These are phyloP conservation scores for Fragilaria radians DNA, from an alignment of 108 stramenopile species.

Conservation along the genomic window DNA sequence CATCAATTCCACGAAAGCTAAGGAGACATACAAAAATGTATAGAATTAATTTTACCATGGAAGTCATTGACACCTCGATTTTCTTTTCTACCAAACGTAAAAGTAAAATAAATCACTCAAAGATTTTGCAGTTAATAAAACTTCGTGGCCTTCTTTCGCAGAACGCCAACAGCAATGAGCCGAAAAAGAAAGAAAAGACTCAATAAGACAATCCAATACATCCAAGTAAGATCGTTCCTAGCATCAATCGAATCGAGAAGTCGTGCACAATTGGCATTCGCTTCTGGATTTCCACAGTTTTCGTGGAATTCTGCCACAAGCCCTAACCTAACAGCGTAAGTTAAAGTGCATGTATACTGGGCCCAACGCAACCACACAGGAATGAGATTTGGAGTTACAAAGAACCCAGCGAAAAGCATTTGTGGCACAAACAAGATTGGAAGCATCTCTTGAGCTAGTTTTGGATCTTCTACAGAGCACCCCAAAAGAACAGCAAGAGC, in stretches of 20 bases:
- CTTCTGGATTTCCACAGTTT: conserved; percentile 8
- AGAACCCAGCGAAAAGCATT: conserved; percentile 83
- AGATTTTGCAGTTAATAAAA: too few relatives aligned
- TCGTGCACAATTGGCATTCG: conserved; percentile 14
- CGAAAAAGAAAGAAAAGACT: conserved; percentile 50
- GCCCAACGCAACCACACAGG: conserved; percentile 72
- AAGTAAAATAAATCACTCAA: too few relatives aligned
- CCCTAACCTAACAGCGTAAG: conserved; percentile 51
- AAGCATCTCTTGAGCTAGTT: conserved; percentile 55
- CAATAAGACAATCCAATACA: conserved; percentile 40
- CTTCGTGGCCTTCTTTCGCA: conserved; percentile 61
- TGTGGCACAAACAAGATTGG: conserved; percentile 81
- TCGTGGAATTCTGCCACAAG: conserved; percentile 55
- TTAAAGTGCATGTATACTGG: conserved; percentile 61
- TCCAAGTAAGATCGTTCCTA: conserved; percentile 27
- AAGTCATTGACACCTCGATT: too few relatives aligned
- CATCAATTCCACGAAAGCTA: too few relatives aligned
- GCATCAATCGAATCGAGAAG: conserved; percentile 13
- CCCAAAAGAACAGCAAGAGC: conserved; percentile 63
- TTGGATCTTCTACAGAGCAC: conserved; percentile 48
- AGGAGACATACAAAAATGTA: too few relatives aligned
- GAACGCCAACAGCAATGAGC: conserved; percentile 37
- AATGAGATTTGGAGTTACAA: conserved; percentile 51
- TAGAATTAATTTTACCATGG: too few relatives aligned
- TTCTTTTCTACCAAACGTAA: too few relatives aligned